Evolutionary conservation across 2,329 filamentous ascomycete species (phyloP).

Genomic region (Penicillium sp.): DNA sequence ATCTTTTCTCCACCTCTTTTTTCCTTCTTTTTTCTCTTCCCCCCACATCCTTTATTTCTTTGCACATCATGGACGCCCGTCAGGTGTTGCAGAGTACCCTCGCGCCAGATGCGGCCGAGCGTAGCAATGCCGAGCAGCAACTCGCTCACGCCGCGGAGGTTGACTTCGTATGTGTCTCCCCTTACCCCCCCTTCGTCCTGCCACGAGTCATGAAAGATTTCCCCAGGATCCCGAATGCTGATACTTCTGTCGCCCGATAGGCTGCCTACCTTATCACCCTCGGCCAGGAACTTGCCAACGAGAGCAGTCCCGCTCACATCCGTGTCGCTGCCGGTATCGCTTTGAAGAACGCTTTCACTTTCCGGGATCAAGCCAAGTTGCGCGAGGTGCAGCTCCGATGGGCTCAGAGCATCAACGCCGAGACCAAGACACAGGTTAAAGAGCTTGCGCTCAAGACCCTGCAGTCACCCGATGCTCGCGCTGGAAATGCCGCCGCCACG

Average conservation of each 20-base stretch:
- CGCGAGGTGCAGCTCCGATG: conserved; percentile 92
- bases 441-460: conserved; percentile 86
- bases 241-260: conserved; percentile 51
- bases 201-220: conserved; percentile 11
- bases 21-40: conserved; percentile 17
- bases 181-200: conserved; percentile 31
- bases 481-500: conserved; percentile 86
- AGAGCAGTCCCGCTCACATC: conserved; percentile 76
- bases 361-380: conserved; percentile 83
- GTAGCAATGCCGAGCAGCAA: conserved; percentile 90
- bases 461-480: conserved; percentile 73
- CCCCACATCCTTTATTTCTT: conserved; percentile 24
- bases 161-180: conserved; percentile 75
- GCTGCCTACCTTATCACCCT: conserved; percentile 89
- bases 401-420: conserved; percentile 76
- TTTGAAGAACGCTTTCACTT: conserved; percentile 96
- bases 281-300: conserved; percentile 91
- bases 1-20: conserved; percentile 22
- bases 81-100: conserved; percentile 96
- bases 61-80: conserved; percentile 85
- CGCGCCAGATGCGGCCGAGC: conserved; percentile 85
- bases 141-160: conserved; percentile 87
- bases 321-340: conserved; percentile 93
- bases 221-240: conserved; percentile 23
- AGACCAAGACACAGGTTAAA: conserved; percentile 86